Evolutionary conservation across 768 basidiomycete genomes (phyloP).

Genomic region (Mycena sanguinolenta): DNA sequence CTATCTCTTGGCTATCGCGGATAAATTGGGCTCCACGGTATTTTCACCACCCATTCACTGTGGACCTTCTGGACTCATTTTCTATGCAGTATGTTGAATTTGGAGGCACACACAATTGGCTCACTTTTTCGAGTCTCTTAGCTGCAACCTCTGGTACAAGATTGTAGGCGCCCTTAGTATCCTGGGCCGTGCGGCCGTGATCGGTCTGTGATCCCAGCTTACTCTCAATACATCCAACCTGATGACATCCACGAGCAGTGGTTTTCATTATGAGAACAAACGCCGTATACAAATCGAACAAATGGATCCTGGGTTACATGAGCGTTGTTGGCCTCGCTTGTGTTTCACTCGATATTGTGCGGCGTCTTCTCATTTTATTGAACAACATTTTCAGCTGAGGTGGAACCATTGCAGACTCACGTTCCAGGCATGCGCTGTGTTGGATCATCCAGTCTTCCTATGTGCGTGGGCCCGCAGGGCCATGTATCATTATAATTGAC

Average conservation of each 20-base stretch:
- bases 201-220: conserved; percentile 5
- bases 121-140: not conserved
- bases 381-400: too few relatives aligned
- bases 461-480: conserved; percentile 14
- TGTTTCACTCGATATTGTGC: conserved; percentile 44
- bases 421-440: conserved; percentile 41
- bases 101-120: not conserved
- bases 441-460: conserved; percentile 39
- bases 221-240: not conserved
- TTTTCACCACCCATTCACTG: not conserved
- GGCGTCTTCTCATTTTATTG: not conserved
- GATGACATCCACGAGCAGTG: conserved; percentile 13
- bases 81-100: not conserved
- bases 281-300: conserved; percentile 43
- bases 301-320: conserved; percentile 40
- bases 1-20: conserved; percentile 45
- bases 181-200: conserved; percentile 21
- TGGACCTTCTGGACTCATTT: not conserved
- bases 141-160: conserved; percentile 30
- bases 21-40: conserved; percentile 40
- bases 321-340: conserved; percentile 39
- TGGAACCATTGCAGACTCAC: conserved; percentile 34
- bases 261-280: conserved; percentile 39
- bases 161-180: conserved; percentile 23
- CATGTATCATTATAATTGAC: not conserved